Base-by-base conservation (phyloP, 495 filamentous ascomycete genomes). In the Aspergillus incahuasiensis region DNA sequence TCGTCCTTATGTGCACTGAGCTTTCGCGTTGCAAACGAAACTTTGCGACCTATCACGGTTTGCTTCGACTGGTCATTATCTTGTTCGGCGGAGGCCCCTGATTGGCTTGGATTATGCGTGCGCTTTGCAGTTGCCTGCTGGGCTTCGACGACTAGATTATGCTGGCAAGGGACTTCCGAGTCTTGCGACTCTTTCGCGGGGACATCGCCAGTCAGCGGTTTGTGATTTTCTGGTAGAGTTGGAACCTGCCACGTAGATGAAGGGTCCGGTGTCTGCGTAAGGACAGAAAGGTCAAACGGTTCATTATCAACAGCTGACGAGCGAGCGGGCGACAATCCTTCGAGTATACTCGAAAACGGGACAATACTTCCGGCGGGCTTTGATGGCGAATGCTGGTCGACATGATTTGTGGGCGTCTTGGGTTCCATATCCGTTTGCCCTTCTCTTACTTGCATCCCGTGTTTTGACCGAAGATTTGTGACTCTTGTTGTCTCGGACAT, bases 251-350 rank as follows among this genome's bases (percentile, higher is more conserved):
- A n/a, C n/a, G n/a, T n/a, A n/a, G n/a, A n/a, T n/a, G n/a, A n/a
- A n/a, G n/a, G n/a, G n/a, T n/a, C n/a, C 24, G 52, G 52, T 12
- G 67, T 67, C 46, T 66, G 63, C 13, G 65, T 59, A 15, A 74
- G 55, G 64, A 72, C 69, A 16, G 64, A 62, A 47, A 76, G 58
- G 34, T 72, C 69, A 44, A 54, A 58, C 3, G 59, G 32, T 19
- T 69, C 67, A 19, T 65, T 58, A 16, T 61, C 65, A 5, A 55
- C 50, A 9, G 55, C 58, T 12, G 47, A 38, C 24, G 48, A 57
- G 40, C 45, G 34, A 1, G 46, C 30, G 15, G 54, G 56, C 3
- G 58, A 62, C 24, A 62, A 38, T 18, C 57, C 52, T 35, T 59
- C 51, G 16, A 55, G 52, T 22, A 72, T 32, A 35, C 54, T 65